Evolutionary conservation across 202 grass and related monocot genomes (phyloP), one percentile per base, ranked within the genome.

Genomic region (Zizania palustris): DNA sequence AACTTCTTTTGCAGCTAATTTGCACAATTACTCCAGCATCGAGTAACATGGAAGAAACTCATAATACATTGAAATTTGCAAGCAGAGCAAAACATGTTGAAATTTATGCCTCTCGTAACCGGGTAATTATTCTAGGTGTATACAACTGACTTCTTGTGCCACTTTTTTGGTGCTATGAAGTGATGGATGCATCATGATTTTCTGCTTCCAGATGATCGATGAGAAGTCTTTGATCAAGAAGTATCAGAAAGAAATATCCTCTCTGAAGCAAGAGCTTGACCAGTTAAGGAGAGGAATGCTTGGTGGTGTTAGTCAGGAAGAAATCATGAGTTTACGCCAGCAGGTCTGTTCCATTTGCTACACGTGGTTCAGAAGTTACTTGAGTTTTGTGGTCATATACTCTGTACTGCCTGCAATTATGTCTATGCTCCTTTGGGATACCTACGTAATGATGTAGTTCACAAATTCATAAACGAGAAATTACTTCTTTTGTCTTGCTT

Each of bases 151-250:
- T 81, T 84, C 42, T 1, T 45, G 4, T 70, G 28, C 19, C 43
- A 68, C 60, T 36, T 13, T 67, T 81, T 75, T 72, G 45, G 38
- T 43, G 48, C 66, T 60, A 72, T 18, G 4, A 58, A 67, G 28
- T 83, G 41, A 82, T 13, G 3, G 5, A 10, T 15, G 63, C 7
- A 43, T 57, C 61, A 73, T 61, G 13, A 72, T 74, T 73, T 72
- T 72, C 48, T 68, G 33, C 67, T 86, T 4, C 70, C 78, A 98
- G 91, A 91, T 93, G 65, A 90, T 99, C 71, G 96, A 99, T 72
- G 96, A 99, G 38, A 99, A 99, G 62, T 99, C 96, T 63, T 85
- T 99, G 88, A 99, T 99, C 71, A 99, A 99, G 83, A 99, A 99
- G 83, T 99, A 99, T 82, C 96, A 99, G 82, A 91, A 72, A 79